Evolutionary conservation across 225 moss, liverwort and hornwort genomes (phyloP).

Genomic region (Physcomitrellopsis africana): DNA sequence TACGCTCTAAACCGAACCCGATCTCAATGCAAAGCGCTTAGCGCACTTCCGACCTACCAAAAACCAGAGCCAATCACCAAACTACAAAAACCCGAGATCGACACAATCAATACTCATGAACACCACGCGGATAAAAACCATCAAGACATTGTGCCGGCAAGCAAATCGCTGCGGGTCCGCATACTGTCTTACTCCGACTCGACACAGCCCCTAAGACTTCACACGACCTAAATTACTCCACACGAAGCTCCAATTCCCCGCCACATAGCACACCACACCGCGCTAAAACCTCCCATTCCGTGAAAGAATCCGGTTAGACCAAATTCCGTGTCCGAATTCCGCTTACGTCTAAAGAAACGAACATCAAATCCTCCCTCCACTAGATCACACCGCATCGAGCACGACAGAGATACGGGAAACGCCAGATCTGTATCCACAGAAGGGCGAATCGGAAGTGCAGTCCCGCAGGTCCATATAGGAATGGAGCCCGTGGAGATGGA

Average conservation of each 20-base stretch:
- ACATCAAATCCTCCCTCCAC: not conserved
- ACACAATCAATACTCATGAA: constrained; percentile 12
- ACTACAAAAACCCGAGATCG: constrained; percentile 38
- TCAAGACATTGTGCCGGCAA: constrained; percentile 33
- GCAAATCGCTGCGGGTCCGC: constrained; percentile 45
- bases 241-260: constrained; percentile 22
- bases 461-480: constrained; percentile 16
- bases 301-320: constrained; percentile 5
- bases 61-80: constrained; percentile 14
- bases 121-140: not conserved
- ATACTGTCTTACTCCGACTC: constrained; percentile 19
- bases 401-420: constrained; percentile 21
- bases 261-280: not conserved
- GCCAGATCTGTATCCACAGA: constrained; percentile 24
- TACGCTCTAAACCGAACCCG: constrained; percentile 14
- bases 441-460: constrained; percentile 28
- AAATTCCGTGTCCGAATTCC: constrained; percentile 26
- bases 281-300: not conserved
- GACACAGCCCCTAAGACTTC: constrained; percentile 6
- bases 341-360: not conserved
- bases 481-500: constrained; percentile 15
- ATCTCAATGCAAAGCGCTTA: constrained; percentile 30
- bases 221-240: constrained; percentile 31
- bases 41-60: constrained; percentile 7
- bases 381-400: constrained; percentile 20